A percentile compares a stretch with the other conserved stretches of the same genome.
These are phyloP conservation scores for Boletus tylopilopsis DNA, from an alignment of 768 basidiomycete genomes.

Conservation along the genomic window DNA sequence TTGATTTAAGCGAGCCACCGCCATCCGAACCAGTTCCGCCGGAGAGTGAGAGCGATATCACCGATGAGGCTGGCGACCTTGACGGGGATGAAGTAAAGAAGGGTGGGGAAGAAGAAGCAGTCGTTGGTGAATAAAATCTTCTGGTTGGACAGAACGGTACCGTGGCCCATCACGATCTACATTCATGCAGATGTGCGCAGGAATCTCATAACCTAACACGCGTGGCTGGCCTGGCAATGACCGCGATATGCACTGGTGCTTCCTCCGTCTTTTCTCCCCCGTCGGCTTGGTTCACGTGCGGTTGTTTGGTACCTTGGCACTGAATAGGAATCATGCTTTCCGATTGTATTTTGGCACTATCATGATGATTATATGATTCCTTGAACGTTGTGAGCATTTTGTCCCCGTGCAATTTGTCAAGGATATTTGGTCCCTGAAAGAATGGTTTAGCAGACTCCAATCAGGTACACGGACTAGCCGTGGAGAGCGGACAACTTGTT, in stretches of 20 bases:
- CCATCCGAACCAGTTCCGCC: conserved; percentile 31
- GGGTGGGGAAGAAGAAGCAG: conserved; percentile 15
- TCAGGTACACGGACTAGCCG: too few species aligned
- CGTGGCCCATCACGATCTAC: conserved; percentile 18
- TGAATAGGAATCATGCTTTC: not conserved
- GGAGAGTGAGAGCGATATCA: conserved; percentile 34
- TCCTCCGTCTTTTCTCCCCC: conserved; percentile 20
- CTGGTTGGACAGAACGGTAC: conserved; percentile 15
- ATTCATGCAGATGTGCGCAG: not conserved
- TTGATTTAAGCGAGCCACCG: conserved; percentile 30
- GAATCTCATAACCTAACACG: not conserved
- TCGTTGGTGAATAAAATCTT: conserved; percentile 3
- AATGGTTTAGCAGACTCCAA: too few species aligned
- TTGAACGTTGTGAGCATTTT: not conserved
- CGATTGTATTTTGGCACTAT: not conserved
- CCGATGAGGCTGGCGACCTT: conserved; percentile 25
- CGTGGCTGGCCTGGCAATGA: conserved; percentile 16
- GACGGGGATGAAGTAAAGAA: conserved; percentile 19
- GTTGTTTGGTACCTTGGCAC: not conserved
- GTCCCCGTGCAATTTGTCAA: too few species aligned
- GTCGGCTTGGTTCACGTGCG: not conserved
- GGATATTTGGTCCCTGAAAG: not conserved
- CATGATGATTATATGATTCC: not conserved
- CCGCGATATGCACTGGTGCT: not conserved
- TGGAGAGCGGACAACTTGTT: too few species aligned